Evolutionary conservation across 1,284 basidiomycete genomes (phyloP).

Genomic region (Phellopilus nigrolimitatus): DNA sequence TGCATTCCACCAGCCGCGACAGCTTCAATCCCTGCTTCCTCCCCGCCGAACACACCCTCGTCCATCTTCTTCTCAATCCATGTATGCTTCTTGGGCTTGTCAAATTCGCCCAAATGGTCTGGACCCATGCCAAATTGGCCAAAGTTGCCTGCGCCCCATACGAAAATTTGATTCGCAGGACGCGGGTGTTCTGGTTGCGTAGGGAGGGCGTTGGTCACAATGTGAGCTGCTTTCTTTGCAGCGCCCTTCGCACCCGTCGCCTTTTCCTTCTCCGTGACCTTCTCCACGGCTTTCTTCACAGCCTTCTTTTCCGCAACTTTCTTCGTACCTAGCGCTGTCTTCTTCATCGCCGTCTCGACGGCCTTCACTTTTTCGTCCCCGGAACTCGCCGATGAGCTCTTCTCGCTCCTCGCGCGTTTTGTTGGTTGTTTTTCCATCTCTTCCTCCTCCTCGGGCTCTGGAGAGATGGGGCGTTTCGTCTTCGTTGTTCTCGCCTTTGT

Average conservation of each 20-base stretch:
- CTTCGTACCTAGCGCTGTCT: constrained; percentile 5
- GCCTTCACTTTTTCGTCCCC: constrained; percentile 12
- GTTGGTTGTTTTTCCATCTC: constrained; percentile 14
- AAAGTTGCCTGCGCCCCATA: constrained; percentile 84
- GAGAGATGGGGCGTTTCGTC: constrained; percentile 7
- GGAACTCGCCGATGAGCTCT: neutral
- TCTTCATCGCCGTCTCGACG: constrained; percentile 6
- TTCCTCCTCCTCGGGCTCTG: constrained; percentile 13
- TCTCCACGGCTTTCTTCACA: neutral
- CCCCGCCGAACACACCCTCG: constrained; percentile 62
- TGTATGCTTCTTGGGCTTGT: constrained; percentile 63
- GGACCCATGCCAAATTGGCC: constrained; percentile 85
- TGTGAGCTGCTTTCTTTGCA: constrained; percentile 22
- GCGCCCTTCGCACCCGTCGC: constrained; percentile 4
- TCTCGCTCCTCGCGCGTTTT: constrained; percentile 14
- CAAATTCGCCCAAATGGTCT: constrained; percentile 61
- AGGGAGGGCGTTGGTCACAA: constrained; percentile 51
- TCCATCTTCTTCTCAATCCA: constrained; percentile 63
- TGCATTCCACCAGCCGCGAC: constrained; percentile 83
- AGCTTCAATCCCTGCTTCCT: constrained; percentile 69
- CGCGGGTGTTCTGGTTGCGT: constrained; percentile 44
- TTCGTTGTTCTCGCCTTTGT: constrained; percentile 5
- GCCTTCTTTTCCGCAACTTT: constrained; percentile 3
- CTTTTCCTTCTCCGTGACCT: constrained; percentile 2
- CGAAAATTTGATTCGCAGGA: constrained; percentile 66